phyloP scores from a whole-genome alignment of 164 flowering plant species.

The Euptelea pleiosperma region DNA sequence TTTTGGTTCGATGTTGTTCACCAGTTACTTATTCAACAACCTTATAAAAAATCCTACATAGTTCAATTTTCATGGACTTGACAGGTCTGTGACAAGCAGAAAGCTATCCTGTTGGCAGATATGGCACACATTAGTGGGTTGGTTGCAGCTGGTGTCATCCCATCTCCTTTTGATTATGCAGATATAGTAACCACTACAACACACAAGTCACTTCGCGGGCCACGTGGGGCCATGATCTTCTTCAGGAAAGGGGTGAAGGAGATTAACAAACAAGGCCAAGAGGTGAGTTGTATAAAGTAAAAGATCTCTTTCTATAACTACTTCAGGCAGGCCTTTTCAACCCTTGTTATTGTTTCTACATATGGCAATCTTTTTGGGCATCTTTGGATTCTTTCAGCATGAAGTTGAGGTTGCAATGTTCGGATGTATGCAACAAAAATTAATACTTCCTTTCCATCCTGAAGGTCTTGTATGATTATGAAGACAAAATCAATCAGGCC shows the following conservation, averaged over 20 bases:
- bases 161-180: conserved; percentile 97
- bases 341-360: background rate
- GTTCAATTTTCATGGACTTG: conserved; percentile 16
- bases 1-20: background rate
- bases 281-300: conserved; percentile 37
- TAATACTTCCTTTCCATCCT: conserved; percentile 13
- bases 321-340: background rate
- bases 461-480: conserved; percentile 91
- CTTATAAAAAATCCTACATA: no score
- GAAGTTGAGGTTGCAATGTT: no score
- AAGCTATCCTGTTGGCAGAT: conserved; percentile 94
- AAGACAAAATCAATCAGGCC: conserved; percentile 95
- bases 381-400: conserved; percentile 2
- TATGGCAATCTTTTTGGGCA: no score
- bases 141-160: conserved; percentile 97
- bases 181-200: conserved; percentile 99
- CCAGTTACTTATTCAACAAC: no score
- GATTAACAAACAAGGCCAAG: conserved; percentile 76
- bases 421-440: background rate
- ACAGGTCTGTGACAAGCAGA: conserved; percentile 94
- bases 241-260: conserved; percentile 88
- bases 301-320: background rate
- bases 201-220: conserved; percentile 99
- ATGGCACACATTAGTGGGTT: conserved; percentile 99
- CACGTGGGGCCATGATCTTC: conserved; percentile 95